phyloP scores from a whole-genome alignment of 108 stramenopile genomes.

The Nannochloropsis salina region DNA sequence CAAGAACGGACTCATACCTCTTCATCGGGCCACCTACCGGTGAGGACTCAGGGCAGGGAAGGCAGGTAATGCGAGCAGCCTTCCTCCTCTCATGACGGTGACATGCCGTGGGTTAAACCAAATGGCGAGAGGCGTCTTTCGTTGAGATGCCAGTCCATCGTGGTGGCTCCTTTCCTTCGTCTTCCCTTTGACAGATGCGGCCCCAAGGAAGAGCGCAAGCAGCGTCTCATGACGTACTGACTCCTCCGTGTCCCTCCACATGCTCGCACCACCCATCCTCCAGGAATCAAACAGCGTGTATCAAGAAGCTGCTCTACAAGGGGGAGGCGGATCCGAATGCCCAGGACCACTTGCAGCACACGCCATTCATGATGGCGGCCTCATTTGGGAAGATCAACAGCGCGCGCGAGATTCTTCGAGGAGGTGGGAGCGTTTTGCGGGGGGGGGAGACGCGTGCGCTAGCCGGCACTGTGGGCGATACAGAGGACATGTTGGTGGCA shows the following conservation, averaged over 20 bases:
- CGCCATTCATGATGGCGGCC: neutral
- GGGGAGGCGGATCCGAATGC: neutral
- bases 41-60: neutral
- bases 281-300: neutral
- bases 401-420: neutral
- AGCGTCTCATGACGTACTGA: too few species aligned
- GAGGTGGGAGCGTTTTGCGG: neutral
- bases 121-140: too few species aligned
- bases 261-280: neutral
- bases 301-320: neutral
- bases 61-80: too few species aligned
- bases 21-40: conserved; percentile 11
- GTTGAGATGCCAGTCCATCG: too few species aligned
- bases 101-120: too few species aligned
- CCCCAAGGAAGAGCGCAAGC: too few species aligned
- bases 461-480: neutral
- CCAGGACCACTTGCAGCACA: neutral
- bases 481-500: neutral
- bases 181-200: neutral
- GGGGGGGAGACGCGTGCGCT: neutral
- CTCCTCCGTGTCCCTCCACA: neutral
- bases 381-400: neutral
- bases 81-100: too few species aligned
- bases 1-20: neutral
- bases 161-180: neutral